phyloP scores from a whole-genome alignment of 192 early-diverging fungal species.

The Coemansia sp. region DNA sequence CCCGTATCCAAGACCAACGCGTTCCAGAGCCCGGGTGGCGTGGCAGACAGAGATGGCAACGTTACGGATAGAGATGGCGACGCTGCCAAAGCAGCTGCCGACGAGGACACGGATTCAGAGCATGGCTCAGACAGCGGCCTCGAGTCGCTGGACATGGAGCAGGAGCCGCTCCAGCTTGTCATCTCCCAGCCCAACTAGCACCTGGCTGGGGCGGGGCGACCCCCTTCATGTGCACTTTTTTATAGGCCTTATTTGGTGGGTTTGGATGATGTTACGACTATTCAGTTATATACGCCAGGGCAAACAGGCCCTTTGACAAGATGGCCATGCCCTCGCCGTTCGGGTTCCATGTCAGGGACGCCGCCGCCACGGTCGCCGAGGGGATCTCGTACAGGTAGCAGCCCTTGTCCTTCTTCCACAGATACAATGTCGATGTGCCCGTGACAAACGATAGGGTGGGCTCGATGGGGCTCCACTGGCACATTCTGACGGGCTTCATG shows the following conservation, averaged over 20 bases:
- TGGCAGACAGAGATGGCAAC: no score
- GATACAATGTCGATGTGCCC: slow-evolving; percentile 18
- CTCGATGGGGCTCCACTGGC: slow-evolving; percentile 42
- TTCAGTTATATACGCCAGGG: slow-evolving; percentile 22
- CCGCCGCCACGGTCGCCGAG: slow-evolving; percentile 5
- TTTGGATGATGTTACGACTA: neutral
- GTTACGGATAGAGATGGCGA: no score
- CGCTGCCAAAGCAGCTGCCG: no score
- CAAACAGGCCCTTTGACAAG: slow-evolving; percentile 33
- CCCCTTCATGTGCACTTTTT: no score
- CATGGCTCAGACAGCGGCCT: no score
- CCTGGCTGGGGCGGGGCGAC: no score
- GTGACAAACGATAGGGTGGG: slow-evolving; percentile 22
- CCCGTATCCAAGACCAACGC: slow-evolving; percentile 13
- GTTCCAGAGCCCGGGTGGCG: no score
- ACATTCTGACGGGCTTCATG: slow-evolving; percentile 14
- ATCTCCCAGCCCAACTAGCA: no score
- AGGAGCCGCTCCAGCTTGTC: no score
- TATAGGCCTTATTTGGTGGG: no score
- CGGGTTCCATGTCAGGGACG: slow-evolving; percentile 29
- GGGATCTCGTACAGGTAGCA: slow-evolving; percentile 27
- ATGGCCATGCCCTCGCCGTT: slow-evolving; percentile 29
- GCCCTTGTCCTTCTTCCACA: slow-evolving; percentile 39
- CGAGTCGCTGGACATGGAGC: no score
- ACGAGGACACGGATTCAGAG: no score